phyloP scores from a whole-genome alignment of 257 asterid species.

The Buddleja alternifolia region DNA sequence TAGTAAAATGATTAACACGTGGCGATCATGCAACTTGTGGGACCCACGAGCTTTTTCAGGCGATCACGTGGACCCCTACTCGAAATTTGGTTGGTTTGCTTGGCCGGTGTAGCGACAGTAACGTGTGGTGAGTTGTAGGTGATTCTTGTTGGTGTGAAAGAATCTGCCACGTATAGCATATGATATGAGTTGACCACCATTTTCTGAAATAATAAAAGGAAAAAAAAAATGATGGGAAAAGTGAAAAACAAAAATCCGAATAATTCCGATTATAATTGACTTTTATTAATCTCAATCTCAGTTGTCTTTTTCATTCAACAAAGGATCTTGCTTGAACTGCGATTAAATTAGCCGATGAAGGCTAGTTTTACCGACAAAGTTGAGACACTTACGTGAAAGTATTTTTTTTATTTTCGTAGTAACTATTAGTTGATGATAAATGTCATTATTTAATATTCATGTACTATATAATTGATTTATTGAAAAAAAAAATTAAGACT shows the following conservation, averaged over 20 bases:
- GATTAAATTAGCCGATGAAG: too few species aligned
- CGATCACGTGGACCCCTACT: slow-evolving; percentile 32
- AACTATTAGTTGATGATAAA: too few species aligned
- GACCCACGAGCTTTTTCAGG: slow-evolving; percentile 7
- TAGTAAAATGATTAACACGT: slow-evolving; percentile 18
- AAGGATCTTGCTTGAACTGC: too few species aligned
- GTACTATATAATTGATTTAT: too few species aligned
- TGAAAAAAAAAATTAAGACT: too few species aligned
- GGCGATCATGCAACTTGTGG: slow-evolving; percentile 35
- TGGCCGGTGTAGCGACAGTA: slow-evolving; percentile 37
- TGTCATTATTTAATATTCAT: too few species aligned
- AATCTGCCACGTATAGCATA: slow-evolving; percentile 36
- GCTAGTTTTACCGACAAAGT: too few species aligned
- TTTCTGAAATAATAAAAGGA: neutral
- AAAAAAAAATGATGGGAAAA: neutral
- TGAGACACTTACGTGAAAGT: too few species aligned
- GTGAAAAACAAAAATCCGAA: neutral
- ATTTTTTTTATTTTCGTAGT: too few species aligned
- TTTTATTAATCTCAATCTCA: too few species aligned
- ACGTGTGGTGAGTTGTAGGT: slow-evolving; percentile 40
- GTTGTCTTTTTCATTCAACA: too few species aligned
- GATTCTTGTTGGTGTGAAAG: slow-evolving; percentile 25
- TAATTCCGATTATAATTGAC: too few species aligned
- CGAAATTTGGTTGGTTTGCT: neutral
- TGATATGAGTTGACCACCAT: neutral